Conservation (phyloP, 768 basidiomycete species). For the Lactifluus rugatus region DNA sequence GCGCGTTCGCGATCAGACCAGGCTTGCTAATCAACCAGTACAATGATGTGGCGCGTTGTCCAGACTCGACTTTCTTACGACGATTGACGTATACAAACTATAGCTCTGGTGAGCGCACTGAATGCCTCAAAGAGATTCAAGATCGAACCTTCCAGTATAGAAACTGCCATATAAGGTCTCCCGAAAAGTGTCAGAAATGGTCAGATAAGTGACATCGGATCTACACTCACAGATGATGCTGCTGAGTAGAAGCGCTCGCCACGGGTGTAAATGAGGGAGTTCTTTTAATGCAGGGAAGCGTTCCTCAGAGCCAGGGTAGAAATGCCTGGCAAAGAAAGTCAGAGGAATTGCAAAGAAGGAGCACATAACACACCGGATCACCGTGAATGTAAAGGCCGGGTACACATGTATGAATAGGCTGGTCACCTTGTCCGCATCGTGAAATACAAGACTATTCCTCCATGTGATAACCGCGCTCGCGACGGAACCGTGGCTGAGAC, state of each 20-base stretch:
- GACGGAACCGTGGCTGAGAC: constrained; percentile 81
- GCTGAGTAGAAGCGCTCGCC: constrained; percentile 65
- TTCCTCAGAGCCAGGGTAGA: constrained; percentile 66
- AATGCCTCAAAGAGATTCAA: not conserved
- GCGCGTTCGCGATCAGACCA: constrained; percentile 64
- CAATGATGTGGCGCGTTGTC: constrained; percentile 85
- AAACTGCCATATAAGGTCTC: constrained; percentile 88
- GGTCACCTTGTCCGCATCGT: constrained; percentile 93
- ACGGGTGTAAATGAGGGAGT: constrained; percentile 61
- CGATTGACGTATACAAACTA: constrained; percentile 84
- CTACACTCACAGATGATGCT: constrained; percentile 70
- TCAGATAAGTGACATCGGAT: not conserved
- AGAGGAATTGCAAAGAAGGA: not conserved
- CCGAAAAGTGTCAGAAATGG: constrained; percentile 10
- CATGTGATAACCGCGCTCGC: constrained; percentile 96
- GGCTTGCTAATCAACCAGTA: constrained; percentile 82
- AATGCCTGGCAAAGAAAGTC: constrained; percentile 47
- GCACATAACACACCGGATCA: constrained; percentile 54
- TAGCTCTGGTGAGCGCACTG: not conserved
- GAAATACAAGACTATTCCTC: constrained; percentile 97
- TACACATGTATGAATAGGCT: constrained; percentile 94
- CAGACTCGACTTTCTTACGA: constrained; percentile 82
- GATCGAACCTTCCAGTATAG: constrained; percentile 78
- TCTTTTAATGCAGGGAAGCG: constrained; percentile 80
- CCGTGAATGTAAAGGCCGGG: constrained; percentile 81